phyloP scores from a whole-genome alignment of 1,284 basidiomycete species.

The Irpex sp. region DNA sequence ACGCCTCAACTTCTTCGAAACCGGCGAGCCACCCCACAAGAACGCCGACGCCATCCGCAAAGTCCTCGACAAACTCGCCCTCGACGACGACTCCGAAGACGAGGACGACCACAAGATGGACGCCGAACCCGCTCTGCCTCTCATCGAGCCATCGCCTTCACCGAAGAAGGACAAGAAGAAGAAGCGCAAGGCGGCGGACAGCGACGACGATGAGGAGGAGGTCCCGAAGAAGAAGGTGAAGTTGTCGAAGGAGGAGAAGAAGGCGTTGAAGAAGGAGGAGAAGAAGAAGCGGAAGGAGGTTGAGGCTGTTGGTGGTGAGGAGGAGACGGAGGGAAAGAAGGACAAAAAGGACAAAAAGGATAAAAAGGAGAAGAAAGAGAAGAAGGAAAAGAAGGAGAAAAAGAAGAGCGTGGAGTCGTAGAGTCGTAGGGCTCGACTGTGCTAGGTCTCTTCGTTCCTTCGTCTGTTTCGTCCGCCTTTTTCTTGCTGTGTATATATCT shows the following conservation, averaged over 20 bases:
- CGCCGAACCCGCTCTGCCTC: constrained; percentile 46
- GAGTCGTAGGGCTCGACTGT: background rate
- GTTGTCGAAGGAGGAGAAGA: constrained; percentile 80
- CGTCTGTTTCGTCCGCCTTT: background rate
- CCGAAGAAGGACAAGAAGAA: constrained; percentile 53
- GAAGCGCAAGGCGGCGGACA: constrained; percentile 62
- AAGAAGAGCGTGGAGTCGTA: background rate
- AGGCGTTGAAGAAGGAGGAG: constrained; percentile 74
- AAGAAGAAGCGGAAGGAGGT: constrained; percentile 49
- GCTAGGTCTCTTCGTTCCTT: background rate
- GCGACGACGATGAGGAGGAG: constrained; percentile 52
- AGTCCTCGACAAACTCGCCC: constrained; percentile 77
- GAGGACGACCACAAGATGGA: constrained; percentile 53
- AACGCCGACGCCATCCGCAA: constrained; percentile 88
- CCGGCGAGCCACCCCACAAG: constrained; percentile 78
- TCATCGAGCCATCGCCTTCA: constrained; percentile 46
- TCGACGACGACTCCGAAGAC: constrained; percentile 55
- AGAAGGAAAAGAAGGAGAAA: background rate
- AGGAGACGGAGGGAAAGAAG: constrained; percentile 26
- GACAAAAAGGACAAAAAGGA: constrained; percentile 39
- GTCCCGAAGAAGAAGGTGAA: constrained; percentile 68
- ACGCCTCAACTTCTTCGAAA: constrained; percentile 93
- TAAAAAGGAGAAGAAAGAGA: constrained; percentile 25
- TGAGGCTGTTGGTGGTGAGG: constrained; percentile 32
- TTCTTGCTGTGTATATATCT: background rate